Evolutionary conservation across 768 basidiomycete species (phyloP), one percentile per base, ranked within the genome.

Genomic region (Solioccasus polychromus): DNA sequence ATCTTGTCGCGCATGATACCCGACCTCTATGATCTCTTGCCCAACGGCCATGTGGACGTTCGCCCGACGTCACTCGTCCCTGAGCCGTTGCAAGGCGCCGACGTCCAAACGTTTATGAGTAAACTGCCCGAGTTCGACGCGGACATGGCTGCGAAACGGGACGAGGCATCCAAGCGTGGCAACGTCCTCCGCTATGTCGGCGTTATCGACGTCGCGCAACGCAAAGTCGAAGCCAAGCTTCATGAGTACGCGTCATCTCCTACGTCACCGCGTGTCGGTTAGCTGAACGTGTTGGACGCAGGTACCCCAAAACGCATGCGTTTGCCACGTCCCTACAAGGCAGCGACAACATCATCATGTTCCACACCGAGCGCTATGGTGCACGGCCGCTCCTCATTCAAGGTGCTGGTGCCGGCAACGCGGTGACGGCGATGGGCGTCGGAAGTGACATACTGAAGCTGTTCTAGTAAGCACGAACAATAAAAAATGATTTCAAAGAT

Each of bases 371-470:
- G 59, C 76, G 96, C 32, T 99, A 99, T 61, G 83, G 85, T 3
- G 78, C 84, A 8, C 71, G 92, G 32, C 95, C 96, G 2, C 71
- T 99, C 45, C 90, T 98, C 49, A 77, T 99, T 26, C 95, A 97
- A 60, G 96, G 96, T 39, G 85, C 94, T 1, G 96, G 96, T 3
- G 96, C 96, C 0, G 96, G 96, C n/a, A 92, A 92, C 1, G 92
- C 88, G 20, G 95, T 98, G 12, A 99, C 96, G 25, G 96, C 96
- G 0, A 98, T 98, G 92, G 96, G 96, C 8, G 93, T 97, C 14
- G 75, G 95, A 53, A 83, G 88, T 37, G 95, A 98, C 61, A 68
- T 94, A 42, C 66, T 97, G 61, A 88, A 71, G 57, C 52, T 76
- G 23, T 62, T 68, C 4, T 72, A 35, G 49, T 23, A 39, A 28